Evolutionary conservation across 768 basidiomycete genomes (phyloP), one percentile per base, ranked within the genome.

Genomic region (Suillus hirtellus): DNA sequence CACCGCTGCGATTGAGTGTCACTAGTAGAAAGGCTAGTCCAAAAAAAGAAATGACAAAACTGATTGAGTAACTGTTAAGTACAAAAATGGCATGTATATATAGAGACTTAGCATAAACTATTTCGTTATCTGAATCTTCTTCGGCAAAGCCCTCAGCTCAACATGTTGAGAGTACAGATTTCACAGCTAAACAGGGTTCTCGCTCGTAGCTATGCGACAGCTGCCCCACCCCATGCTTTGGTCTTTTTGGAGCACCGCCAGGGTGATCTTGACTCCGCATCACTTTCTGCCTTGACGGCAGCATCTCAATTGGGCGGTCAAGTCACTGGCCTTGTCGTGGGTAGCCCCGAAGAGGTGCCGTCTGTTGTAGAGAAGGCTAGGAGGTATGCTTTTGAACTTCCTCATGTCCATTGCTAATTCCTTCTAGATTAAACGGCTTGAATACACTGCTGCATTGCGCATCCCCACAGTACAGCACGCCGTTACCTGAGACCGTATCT

Each of bases 221-320:
- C 83, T 12, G 59, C 80, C 4, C 78, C 85, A 31, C 86, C 89
- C 2, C 87, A 89, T 77, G 85, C 89, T 2, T 83, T 95, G 12
- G 87, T 95, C 35, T 88, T 92, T 66, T 81, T 96, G 42, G 95
- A 96, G 76, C 93, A 96, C 72, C 84, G 85, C 59, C 81, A 84
- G 60, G 92, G 92, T 43, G 81, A 83, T 62, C 81, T 97, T 65
- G 91, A 95, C 63, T 84, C 94, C 1, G 89, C 87, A 15, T 92
- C 92, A 15, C 82, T 98, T 63, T 95, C 92, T 40, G 96, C 97
- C 31, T 78, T 99, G 66, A 93, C 95, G 1, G 97, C 97, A 49
- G 97, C 97, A 2, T 80, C 85, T 63, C 84, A 89, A 92, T 64
- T 83, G 21, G 55, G 55, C 10, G 67, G 83, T 99, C 81, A 91